Percentiles rank a stretch among this genome's conserved stretches.
Conservation (phyloP, 225 moss, liverwort and hornwort species). For the Marchantia polymorpha region DNA sequence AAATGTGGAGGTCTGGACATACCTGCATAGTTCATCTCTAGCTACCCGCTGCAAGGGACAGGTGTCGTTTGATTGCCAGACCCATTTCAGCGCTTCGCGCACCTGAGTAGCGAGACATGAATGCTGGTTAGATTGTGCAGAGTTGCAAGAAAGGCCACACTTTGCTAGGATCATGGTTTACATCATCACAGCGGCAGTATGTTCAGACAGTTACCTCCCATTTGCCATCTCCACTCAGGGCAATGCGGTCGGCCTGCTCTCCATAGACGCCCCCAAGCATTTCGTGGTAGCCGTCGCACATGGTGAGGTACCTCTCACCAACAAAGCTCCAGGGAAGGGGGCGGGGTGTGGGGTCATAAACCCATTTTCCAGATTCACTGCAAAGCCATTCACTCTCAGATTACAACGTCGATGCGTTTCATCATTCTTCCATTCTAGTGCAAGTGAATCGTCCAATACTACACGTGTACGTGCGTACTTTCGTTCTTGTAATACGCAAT, state of each 20-base stretch:
- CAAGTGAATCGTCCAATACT: too few species aligned
- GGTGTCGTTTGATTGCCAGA: constrained; percentile 39
- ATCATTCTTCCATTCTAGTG: too few species aligned
- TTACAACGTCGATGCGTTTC: too few species aligned
- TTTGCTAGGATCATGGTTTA: neutral
- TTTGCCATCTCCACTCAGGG: neutral
- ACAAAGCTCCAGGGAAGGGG: constrained; percentile 32
- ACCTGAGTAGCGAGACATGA: constrained; percentile 10
- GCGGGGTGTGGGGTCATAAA: constrained; percentile 41
- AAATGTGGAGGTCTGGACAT: too few species aligned
- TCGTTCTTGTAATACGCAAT: too few species aligned
- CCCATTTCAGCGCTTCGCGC: constrained; percentile 45
- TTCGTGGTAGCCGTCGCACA: constrained; percentile 18
- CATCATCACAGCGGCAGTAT: neutral
- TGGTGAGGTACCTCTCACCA: constrained; percentile 5
- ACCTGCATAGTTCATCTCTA: constrained; percentile 38
- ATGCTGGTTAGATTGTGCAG: neutral
- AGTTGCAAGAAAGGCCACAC: neutral
- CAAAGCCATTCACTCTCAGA: too few species aligned
- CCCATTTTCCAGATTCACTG: constrained; percentile 43
- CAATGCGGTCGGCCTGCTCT: constrained; percentile 23
- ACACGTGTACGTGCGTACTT: too few species aligned
- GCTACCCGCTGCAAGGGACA: constrained; percentile 33
- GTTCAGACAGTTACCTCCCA: constrained; percentile 25
- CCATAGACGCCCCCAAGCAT: neutral